These are phyloP conservation scores for Closterium sp. DNA, from an alignment of 139 green algal genomes.

Conservation along the genomic window DNA sequence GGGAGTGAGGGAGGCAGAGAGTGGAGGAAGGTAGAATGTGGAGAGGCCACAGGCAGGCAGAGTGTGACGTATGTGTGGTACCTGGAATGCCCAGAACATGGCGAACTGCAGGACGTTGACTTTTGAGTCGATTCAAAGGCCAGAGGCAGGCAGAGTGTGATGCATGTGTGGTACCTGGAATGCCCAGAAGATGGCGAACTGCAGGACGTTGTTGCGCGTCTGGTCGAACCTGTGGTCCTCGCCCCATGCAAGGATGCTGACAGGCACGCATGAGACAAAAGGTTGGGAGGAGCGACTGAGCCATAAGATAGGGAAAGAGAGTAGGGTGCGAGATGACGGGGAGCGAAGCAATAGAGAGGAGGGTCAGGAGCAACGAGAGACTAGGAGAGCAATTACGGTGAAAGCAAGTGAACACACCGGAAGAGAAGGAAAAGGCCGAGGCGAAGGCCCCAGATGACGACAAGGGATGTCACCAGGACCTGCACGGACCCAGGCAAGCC, in stretches of 20 bases:
- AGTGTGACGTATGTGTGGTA: too few relatives aligned
- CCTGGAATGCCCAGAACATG: too few relatives aligned
- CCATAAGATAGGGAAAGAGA: too few relatives aligned
- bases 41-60: too few relatives aligned
- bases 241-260: conserved; percentile 61
- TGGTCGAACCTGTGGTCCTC: conserved; percentile 79
- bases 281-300: too few relatives aligned
- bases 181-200: conserved; percentile 68
- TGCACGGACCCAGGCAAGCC: conserved; percentile 10
- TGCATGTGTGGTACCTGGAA: conserved; percentile 59
- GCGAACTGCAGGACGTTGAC: too few relatives aligned
- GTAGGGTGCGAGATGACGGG: not conserved
- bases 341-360: not conserved
- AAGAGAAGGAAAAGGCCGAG: conserved; percentile 75
- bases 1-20: conserved; percentile 64
- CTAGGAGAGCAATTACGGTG: not conserved
- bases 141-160: not conserved
- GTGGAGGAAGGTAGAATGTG: too few relatives aligned
- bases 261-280: not conserved
- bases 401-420: conserved; percentile 35
- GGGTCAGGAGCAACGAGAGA: not conserved
- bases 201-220: conserved; percentile 66
- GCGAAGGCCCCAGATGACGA: conserved; percentile 69
- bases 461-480: conserved; percentile 64
- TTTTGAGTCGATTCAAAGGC: too few relatives aligned